Evolutionary conservation across 2,329 filamentous ascomycete genomes (phyloP).

Genomic region (Colletotrichum sp.): DNA sequence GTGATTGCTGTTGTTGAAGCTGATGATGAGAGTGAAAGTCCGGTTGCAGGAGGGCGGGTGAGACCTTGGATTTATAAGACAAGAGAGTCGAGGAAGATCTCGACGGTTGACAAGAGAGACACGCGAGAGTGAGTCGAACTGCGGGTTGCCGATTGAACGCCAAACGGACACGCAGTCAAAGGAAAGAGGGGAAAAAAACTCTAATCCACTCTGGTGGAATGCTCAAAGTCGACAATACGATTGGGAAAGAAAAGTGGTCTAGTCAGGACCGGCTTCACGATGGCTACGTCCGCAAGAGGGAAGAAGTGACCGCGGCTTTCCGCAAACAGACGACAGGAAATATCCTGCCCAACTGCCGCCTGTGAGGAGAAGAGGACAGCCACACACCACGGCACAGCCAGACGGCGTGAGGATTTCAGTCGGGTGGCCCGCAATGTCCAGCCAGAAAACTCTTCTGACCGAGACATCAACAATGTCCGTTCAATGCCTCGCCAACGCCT

Average conservation of each 20-base stretch:
- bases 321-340: neutral
- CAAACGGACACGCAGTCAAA: neutral
- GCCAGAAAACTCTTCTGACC: neutral
- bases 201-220: neutral
- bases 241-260: neutral
- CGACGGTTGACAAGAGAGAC: neutral
- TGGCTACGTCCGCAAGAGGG: slow-evolving; percentile 9
- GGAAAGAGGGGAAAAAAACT: neutral
- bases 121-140: neutral
- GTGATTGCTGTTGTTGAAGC: neutral
- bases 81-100: neutral
- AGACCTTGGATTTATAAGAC: slow-evolving; percentile 10
- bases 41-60: neutral
- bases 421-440: neutral
- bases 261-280: neutral
- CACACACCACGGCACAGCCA: neutral
- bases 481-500: slow-evolving; percentile 4
- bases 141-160: neutral
- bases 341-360: neutral
- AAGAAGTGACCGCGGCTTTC: neutral
- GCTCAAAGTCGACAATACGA: neutral
- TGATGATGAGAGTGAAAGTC: neutral
- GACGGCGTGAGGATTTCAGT: neutral
- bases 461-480: slow-evolving; percentile 14
- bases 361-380: neutral